phyloP scores from a whole-genome alignment of 768 basidiomycete genomes.

The Pholiota molesta region DNA sequence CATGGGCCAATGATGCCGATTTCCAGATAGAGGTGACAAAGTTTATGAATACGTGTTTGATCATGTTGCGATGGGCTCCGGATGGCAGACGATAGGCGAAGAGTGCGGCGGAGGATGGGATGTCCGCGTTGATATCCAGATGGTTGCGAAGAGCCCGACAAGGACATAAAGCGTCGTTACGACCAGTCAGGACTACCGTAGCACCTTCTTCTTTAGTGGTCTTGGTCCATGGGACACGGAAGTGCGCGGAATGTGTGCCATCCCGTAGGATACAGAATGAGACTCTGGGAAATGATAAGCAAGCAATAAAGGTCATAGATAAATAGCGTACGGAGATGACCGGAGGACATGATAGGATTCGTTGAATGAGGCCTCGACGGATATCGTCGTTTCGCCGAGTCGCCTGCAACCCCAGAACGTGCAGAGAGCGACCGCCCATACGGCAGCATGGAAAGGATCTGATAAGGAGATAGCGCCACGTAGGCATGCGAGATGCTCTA shows the following conservation, averaged over 20 bases:
- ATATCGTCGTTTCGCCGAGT: conserved; percentile 32
- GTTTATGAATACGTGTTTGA: conserved; percentile 9
- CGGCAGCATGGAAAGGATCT: conserved; percentile 31
- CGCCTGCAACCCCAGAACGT: conserved; percentile 39
- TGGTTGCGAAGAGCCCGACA: background rate
- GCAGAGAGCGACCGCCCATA: conserved; percentile 35
- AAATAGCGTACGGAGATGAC: background rate
- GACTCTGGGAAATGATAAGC: background rate
- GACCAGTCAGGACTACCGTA: conserved; percentile 16
- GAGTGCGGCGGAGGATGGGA: conserved; percentile 5
- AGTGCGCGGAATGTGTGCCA: conserved; percentile 5
- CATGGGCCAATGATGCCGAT: conserved; percentile 3
- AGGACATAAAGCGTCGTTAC: conserved; percentile 8
- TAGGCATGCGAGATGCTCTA: conserved; percentile 33
- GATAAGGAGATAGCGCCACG: conserved; percentile 22
- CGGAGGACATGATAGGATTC: background rate
- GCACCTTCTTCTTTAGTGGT: conserved; percentile 23
- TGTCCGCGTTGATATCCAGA: background rate
- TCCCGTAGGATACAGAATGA: conserved; percentile 6
- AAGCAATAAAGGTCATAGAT: no score
- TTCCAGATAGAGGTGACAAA: conserved; percentile 14
- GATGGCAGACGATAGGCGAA: conserved; percentile 7
- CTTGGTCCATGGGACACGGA: conserved; percentile 38
- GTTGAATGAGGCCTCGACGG: background rate
- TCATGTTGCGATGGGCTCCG: conserved; percentile 8